Evolutionary conservation across 2,329 filamentous ascomycete genomes (phyloP).

Genomic region (Pseudocercospora fuligena): DNA sequence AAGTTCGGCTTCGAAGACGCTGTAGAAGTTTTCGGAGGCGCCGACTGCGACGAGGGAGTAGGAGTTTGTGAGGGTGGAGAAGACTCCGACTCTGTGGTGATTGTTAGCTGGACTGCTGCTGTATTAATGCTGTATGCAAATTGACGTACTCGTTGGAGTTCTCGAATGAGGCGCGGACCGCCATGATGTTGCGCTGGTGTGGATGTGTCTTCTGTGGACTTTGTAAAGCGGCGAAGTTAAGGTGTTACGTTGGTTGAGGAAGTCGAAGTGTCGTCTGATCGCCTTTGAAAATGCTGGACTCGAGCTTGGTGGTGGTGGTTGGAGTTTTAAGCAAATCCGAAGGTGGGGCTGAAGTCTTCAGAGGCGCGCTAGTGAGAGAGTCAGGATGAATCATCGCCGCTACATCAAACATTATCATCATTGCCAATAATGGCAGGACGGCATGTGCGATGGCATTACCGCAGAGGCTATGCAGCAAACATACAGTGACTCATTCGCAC

Average conservation of each 20-base stretch:
- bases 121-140: too few species aligned
- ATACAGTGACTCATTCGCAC: not conserved
- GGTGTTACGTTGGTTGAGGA: not conserved
- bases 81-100: slow-evolving; percentile 83
- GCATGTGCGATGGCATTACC: not conserved
- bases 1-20: slow-evolving; percentile 95
- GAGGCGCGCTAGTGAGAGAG: not conserved
- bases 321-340: not conserved
- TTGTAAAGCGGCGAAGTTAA: not conserved
- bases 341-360: not conserved
- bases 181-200: slow-evolving; percentile 45
- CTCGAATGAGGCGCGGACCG: slow-evolving; percentile 71
- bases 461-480: not conserved
- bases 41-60: slow-evolving; percentile 94
- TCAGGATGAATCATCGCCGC: not conserved
- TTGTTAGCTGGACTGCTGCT: not conserved
- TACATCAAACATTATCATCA: not conserved
- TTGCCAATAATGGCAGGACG: not conserved
- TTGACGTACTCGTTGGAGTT: slow-evolving; percentile 82
- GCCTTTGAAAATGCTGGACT: not conserved
- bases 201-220: not conserved
- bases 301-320: not conserved
- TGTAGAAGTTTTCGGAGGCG: slow-evolving; percentile 98
- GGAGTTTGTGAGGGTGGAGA: slow-evolving; percentile 94
- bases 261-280: not conserved